phyloP scores from a whole-genome alignment of 495 filamentous ascomycete species.

The Hypoxylon intermedium region DNA sequence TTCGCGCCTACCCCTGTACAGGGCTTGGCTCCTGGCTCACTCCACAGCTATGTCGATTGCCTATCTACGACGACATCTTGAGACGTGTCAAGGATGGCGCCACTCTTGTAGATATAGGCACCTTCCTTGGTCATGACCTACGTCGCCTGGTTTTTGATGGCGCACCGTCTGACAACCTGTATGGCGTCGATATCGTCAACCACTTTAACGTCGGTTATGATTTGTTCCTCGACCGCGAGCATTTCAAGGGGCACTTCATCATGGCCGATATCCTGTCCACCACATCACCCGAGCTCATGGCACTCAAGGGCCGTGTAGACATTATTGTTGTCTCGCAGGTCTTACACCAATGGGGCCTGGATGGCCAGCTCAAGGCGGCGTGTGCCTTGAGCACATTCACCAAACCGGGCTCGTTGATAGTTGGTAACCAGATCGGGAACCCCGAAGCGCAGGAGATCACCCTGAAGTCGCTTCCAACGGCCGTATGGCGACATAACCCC shows the following conservation, averaged over 20 bases:
- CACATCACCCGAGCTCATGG: constrained; percentile 31
- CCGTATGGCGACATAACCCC: constrained; percentile 49
- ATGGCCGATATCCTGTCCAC: constrained; percentile 11
- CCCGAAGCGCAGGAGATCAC: constrained; percentile 38
- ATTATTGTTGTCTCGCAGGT: constrained; percentile 60
- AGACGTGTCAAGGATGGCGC: constrained; percentile 30
- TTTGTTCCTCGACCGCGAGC: constrained; percentile 56
- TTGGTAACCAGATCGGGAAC: constrained; percentile 59
- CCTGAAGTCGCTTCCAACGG: constrained; percentile 43
- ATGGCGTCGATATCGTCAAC: constrained; percentile 53
- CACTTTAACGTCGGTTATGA: constrained; percentile 62
- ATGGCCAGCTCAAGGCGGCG: constrained; percentile 52
- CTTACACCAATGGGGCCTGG: constrained; percentile 63
- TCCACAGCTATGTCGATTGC: constrained; percentile 40
- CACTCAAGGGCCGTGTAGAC: constrained; percentile 53
- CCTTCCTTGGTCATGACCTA: constrained; percentile 59
- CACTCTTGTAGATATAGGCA: constrained; percentile 56
- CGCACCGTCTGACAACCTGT: constrained; percentile 49
- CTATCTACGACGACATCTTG: constrained; percentile 40
- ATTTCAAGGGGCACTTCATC: constrained; percentile 40
- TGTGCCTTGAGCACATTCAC: constrained; percentile 53
- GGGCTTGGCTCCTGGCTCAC: constrained; percentile 52
- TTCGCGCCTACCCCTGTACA: constrained; percentile 50
- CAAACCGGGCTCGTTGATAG: constrained; percentile 52
- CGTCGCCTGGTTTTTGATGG: constrained; percentile 55